Base-by-base conservation (phyloP, 179 eudicot species). In the Amaranthus tricolor region DNA sequence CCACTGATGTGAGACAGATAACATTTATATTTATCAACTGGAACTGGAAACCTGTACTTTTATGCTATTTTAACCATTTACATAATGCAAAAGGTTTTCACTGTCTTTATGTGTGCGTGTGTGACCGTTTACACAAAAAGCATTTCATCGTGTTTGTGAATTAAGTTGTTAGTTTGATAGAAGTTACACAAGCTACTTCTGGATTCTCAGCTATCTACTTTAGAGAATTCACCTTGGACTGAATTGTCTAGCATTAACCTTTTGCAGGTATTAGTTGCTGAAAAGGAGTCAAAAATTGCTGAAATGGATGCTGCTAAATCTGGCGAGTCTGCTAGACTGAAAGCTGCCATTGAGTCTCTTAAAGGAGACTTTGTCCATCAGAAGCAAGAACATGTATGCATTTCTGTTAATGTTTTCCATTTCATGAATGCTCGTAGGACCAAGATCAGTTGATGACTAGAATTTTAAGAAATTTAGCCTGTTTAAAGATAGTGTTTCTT, bases 221-320 rank as follows among this genome's bases (percentile, higher is more conserved):
- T 54, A 10, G 70, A 70, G 58, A 72, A n/a, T 68, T 74, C 61
- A 62, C 68, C 20, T 19, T 64, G 59, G 56, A 49, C 54, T 73
- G 24, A 63, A 21, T 21, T 70, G 73, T 63, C 68, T 9, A 50
- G 64, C 55, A 68, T 45, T 62, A 45, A 19, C 69, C 61, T 21
- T 70, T 51, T 81, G 17, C 89, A 96, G 99, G 93, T 82, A 63
- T 43, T 86, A 64, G 80, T 96, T 81, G 96, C 92, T 55, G 98
- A 91, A 76, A 91, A 86, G 72, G 97, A 93, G 77, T 87, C 97
- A 73, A 88, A 88, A 79, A 85, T 93, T 78, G 97, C 99, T 80
- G 97, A 96, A 86, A 86, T 96, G 91, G 99, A 96, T 78, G 97
- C 98, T 66, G 97, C 98, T 81, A 88, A 88, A 48, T 91, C 92